Evolutionary conservation across 2,329 filamentous ascomycete genomes (phyloP).

Genomic region (Colletotrichum kahawae): DNA sequence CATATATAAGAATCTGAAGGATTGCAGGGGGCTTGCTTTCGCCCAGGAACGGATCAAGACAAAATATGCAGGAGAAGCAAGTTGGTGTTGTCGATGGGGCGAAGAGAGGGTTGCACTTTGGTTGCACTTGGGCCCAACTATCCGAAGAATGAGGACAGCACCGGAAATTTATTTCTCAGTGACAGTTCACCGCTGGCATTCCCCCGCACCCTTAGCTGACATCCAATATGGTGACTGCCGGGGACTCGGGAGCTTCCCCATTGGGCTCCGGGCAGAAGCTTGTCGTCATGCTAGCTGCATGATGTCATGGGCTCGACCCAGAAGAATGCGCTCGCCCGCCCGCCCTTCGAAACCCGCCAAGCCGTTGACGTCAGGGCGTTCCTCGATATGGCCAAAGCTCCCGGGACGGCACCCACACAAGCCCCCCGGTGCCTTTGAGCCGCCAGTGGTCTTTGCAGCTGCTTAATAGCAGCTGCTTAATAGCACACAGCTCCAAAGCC

Average conservation of each 20-base stretch:
- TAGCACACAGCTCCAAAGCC: neutral
- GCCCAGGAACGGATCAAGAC: neutral
- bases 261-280: conserved; percentile 3
- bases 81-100: neutral
- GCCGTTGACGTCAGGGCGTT: conserved; percentile 17
- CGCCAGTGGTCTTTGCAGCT: neutral
- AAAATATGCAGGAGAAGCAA: neutral
- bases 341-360: neutral
- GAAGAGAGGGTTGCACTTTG: neutral
- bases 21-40: neutral
- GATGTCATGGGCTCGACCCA: conserved; percentile 14
- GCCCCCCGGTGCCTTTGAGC: neutral
- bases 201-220: neutral
- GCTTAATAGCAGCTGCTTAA: too few relatives aligned
- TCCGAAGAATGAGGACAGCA: neutral
- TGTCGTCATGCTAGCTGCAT: conserved; percentile 19
- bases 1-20: conserved; percentile 5
- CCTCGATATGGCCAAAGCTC: neutral
- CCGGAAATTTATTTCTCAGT: neutral
- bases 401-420: neutral
- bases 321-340: neutral
- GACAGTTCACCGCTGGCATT: conserved; percentile 5
- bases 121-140: neutral
- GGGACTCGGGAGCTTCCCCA: neutral
- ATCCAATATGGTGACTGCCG: neutral